A percentile compares a stretch with the other conserved stretches of the same genome.
Evolutionary conservation across 2,329 filamentous ascomycete genomes (phyloP).

Genomic region (Penicillium sp.): DNA sequence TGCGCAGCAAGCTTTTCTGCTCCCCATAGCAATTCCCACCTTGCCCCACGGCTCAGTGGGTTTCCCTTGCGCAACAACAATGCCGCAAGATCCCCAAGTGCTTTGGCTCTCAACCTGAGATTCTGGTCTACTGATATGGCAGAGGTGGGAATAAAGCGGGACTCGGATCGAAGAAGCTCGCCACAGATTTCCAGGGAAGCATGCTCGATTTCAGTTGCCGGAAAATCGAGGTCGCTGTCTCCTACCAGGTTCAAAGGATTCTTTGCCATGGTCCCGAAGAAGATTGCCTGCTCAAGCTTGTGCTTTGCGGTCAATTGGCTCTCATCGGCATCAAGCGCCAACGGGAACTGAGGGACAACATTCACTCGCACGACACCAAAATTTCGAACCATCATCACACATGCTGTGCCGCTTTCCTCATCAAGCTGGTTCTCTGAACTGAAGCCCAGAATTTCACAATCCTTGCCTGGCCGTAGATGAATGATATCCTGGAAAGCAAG

Average conservation of each 20-base stretch:
- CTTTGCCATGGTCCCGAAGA: constrained; percentile 78
- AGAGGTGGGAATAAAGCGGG: constrained; percentile 70
- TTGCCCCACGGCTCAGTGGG: constrained; percentile 65
- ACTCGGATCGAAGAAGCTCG: constrained; percentile 78
- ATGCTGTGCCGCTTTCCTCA: constrained; percentile 43
- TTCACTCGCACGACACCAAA: constrained; percentile 60
- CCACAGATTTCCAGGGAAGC: constrained; percentile 78
- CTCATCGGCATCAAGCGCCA: constrained; percentile 52
- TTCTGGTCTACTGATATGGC: constrained; percentile 80
- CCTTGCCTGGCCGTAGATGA: constrained; percentile 64
- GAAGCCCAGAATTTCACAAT: constrained; percentile 53
- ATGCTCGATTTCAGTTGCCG: constrained; percentile 67
- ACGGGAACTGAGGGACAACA: constrained; percentile 36
- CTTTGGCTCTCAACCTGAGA: constrained; percentile 69
- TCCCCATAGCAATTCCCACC: constrained; percentile 82
- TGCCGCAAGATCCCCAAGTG: constrained; percentile 72
- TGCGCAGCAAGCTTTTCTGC: constrained; percentile 89
- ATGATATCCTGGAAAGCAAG: constrained; percentile 83
- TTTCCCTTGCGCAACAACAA: constrained; percentile 67
- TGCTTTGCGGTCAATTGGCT: constrained; percentile 72
- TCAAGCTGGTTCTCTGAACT: constrained; percentile 48
- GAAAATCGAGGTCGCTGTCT: constrained; percentile 66
- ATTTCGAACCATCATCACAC: constrained; percentile 58
- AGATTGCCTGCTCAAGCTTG: constrained; percentile 92
- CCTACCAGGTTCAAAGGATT: constrained; percentile 87